Base-by-base conservation (phyloP, 2,329 filamentous ascomycete genomes). In the Colletotrichum limetticola region DNA sequence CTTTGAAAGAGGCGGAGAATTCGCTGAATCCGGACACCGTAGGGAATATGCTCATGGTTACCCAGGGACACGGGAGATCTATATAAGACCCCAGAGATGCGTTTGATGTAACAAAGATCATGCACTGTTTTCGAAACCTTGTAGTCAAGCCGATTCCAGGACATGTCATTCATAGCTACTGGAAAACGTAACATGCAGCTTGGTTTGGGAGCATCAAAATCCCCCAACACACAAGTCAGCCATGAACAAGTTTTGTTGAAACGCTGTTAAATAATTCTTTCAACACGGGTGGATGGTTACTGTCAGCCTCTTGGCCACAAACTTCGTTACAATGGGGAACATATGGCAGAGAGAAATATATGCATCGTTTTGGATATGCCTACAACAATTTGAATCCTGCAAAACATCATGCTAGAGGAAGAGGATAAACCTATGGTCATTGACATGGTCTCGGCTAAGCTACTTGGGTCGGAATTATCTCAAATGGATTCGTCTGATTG, bases 31-130 rank as follows among this genome's bases (percentile, higher is more conserved):
- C 76, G 9, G 74, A 78, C 8, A 79, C 69, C 5, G 74, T 82
- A 8, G 61, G 74, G 56, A 76, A 79, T 22, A 83, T 82, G 80
- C 71, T 82, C 12, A 82, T 83, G 82, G 79, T 75, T 12, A 78
- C 66, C 0, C 65, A 76, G 55, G 79, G 80, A 1, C 79, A 81
- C 64, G 75, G 74, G 5, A 77, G 75, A 42, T 76, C 74, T 24
- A 74, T 73, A 2, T 78, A 12, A 35, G 32, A 35, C 32, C 32
- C 32, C 11, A 35, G 32, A 5, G 8, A 12, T 35, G 32, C 32
- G 11, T 35, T 35, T 35, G 1, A 35, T 35, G 11, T 35, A 35
- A 4, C 11, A 35, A 4, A 12, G 32, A 35, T 12, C 11, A 35
- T 35, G 4, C 32, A 35, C 9, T 12, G 32, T 35, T 12, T 12